Evolutionary conservation across 1,139 yeast species (phyloP), one percentile per base, ranked within the genome.

Genomic region (Protomyces gravidus): DNA sequence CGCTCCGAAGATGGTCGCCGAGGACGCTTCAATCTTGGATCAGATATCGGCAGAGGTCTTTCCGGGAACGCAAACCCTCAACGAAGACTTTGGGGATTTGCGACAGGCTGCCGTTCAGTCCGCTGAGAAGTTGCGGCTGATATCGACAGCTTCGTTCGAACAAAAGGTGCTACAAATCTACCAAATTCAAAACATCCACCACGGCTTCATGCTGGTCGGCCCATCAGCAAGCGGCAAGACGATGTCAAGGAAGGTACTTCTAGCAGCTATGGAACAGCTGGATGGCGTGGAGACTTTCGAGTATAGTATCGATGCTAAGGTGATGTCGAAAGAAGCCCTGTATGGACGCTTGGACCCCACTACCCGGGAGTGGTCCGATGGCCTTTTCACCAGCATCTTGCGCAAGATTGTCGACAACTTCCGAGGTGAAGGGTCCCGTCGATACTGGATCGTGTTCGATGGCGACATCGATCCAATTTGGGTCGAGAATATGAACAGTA

Each of bases 401-500:
- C 75, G 98, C 65, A 78, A 75, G 56, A 78, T 85, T 1, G 75
- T 74, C 7, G 81, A 80, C 5, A 84, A 84, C 65, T 67, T 80
- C 9, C 73, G 86, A 48, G 89, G 88, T 1, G 89, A 84, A 65
- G 56, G 52, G 21, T 67, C 72, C 2, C 82, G 80, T 62, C 72
- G 78, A 1, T 78, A 83, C 19, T 89, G 96, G 95, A 79, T 92
- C 63, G 78, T 90, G 0, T 87, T 92, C 69, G 97, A 90, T 72
- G 95, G 97, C 49, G 97, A 89, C 66, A 81, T 92, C 46, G 97
- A 92, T 69, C 97, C 98, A 0, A 83, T 81, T 57, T 92, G 97
- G 95, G 89, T 89, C 1, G 98, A 92, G 67, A 86, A 86, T 63
- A 75, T 92, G 65, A 92, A 92, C 71, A 85, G 95, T 74, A 94